Evolutionary conservation across 2,329 filamentous ascomycete species (phyloP), one percentile per base, ranked within the genome.

Genomic region (Colletotrichum lini): DNA sequence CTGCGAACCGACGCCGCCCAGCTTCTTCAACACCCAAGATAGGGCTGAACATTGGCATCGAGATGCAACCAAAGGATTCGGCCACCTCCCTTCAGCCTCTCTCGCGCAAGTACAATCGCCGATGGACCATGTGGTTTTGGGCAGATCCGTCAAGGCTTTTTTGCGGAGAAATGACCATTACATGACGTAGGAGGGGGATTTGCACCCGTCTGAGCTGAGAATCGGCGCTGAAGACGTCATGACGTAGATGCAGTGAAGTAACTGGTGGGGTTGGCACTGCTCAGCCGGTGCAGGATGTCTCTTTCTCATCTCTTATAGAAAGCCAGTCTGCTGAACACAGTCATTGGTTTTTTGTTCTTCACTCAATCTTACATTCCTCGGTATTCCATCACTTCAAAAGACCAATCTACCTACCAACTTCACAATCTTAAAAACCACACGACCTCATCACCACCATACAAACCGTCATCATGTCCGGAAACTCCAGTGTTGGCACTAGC

Each of bases 401-500:
- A 21, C 38, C 60, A 35, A 12, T 26, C 23, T n/a, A 44, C n/a
- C 10, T n/a, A 44, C 47, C 15, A 49, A 40, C 4, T 15, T 21
- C 1, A 23, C 47, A 52, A 2, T 10, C 10, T 35, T 2, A 35
- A 35, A 9, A 9, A 35, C 30, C 2, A 35, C 30, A 9, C 30
- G 2, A 44, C n/a, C 42, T 9, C 21, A 30, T 35, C 30, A 35
- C 30, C 47, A 30, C 23, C 56, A 42, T 5, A 61, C 47, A 53
- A 15, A 30, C 35, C 35, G 47, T 59, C 73, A 79, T 47, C 69
- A 83, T 82, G 81, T 78, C 79, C 70, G 80, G 79, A 73, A 77
- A 84, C 72, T 93, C 92, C 69, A 92, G 86, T 79, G 92, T 96
- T 79, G 94, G 93, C 75, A 87, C 84, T 80, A 77, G 82, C 73